phyloP scores from a whole-genome alignment of 495 filamentous ascomycete genomes.

The Filosporella fistucella region DNA sequence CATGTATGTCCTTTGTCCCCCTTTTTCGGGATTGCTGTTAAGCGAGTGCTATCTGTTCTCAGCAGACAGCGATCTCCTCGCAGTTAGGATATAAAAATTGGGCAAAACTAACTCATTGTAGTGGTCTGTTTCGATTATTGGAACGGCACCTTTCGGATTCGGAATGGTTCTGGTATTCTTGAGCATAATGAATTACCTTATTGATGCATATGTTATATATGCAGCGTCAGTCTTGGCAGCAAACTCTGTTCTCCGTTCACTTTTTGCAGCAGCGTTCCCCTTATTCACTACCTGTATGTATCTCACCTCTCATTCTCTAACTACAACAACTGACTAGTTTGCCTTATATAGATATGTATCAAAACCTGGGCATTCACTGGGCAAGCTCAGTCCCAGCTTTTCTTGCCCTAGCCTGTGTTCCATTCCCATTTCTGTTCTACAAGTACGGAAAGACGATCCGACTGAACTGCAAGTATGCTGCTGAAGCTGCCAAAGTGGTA shows the following conservation, averaged over 20 bases:
- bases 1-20: no score
- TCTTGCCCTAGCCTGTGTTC: slow-evolving; percentile 60
- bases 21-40: neutral
- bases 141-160: slow-evolving; percentile 66
- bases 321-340: no score
- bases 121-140: slow-evolving; percentile 63
- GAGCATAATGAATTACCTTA: slow-evolving; percentile 46
- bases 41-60: no score
- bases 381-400: slow-evolving; percentile 67
- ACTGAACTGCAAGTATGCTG: slow-evolving; percentile 68
- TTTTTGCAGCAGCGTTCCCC: slow-evolving; percentile 56
- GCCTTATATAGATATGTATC: slow-evolving; percentile 52
- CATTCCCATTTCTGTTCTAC: slow-evolving; percentile 56
- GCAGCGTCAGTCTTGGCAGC: slow-evolving; percentile 76
- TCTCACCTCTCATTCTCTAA: slow-evolving; percentile 43
- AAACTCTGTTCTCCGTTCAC: slow-evolving; percentile 49
- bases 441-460: slow-evolving; percentile 67
- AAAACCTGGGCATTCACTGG: slow-evolving; percentile 61
- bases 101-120: no score
- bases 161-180: slow-evolving; percentile 70
- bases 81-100: no score
- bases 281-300: slow-evolving; percentile 51
- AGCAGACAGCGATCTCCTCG: no score
- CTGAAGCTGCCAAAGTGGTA: slow-evolving; percentile 54
- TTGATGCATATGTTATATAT: slow-evolving; percentile 63